Evolutionary conservation across 441 rosid genomes (phyloP), one percentile per base, ranked within the genome.

Genomic region (Kokia cookei): DNA sequence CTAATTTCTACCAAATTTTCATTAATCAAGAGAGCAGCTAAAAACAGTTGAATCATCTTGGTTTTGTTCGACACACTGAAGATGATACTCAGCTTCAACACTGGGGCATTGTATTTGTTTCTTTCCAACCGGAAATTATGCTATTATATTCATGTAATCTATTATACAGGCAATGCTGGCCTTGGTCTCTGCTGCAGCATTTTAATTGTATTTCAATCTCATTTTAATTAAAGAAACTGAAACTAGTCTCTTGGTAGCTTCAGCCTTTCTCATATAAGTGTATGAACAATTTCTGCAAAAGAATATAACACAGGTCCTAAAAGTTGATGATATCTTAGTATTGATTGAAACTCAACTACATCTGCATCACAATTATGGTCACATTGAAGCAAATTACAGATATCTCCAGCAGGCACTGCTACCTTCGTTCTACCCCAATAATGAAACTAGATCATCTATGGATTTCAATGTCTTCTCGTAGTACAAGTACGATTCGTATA

Each of bases 401-500:
- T 11, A 53, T 53, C 17, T 10, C 17, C 61, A 51, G 22, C 62
- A 24, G 14, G 48, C 61, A 19, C 48, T 42, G 15, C 29, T 12
- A 32, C 29, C 11, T n/a, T 13, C 35, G 19, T 62, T 1, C 67
- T 62, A 73, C 59, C 65, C 90, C 75, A 94, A 78, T 74, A 87
- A 69, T 65, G 85, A 87, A 67, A 90, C 98, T 7, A 95, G 68
- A 15, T 86, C 83, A 73, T 93, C 97, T 58, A 95, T 86, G 51
- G 93, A 84, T 73, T 90, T 87, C 84, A 95, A 75, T 26, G 97
- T 87, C 93, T 86, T 91, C 93, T 93, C 95, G 73, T 91, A 93
- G 86, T 85, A 93, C 48, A 93, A 63, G 77, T 91, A 93, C 2
- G 98, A 95, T 79, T 93, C 96, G 24, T 95, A 95, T 22, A 91